These are phyloP conservation scores for Apodospora peruviana DNA, from an alignment of 495 filamentous ascomycete species.

Conservation along the genomic window DNA sequence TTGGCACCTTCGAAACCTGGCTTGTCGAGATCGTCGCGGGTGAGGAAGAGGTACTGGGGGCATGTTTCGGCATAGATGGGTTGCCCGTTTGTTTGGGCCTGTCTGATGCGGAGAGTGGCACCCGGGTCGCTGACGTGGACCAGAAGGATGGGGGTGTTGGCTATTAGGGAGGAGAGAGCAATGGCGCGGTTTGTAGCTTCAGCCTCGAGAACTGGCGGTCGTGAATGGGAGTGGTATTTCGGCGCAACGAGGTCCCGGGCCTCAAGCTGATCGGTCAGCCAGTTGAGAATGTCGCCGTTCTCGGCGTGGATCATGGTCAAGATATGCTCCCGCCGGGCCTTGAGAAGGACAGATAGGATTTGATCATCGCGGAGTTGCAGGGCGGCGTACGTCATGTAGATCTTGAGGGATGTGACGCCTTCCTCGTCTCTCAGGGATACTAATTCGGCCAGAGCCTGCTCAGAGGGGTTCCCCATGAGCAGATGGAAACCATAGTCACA, in stretches of 20 bases:
- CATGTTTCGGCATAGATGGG: slow-evolving; percentile 61
- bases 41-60: slow-evolving; percentile 61
- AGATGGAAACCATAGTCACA: slow-evolving; percentile 60
- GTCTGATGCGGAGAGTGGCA: slow-evolving; percentile 47
- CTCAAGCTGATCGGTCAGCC: slow-evolving; percentile 45
- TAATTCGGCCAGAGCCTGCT: slow-evolving; percentile 36
- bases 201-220: slow-evolving; percentile 50
- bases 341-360: slow-evolving; percentile 50
- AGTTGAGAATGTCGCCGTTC: slow-evolving; percentile 50
- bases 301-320: slow-evolving; percentile 61
- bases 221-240: slow-evolving; percentile 48
- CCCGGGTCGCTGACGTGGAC: slow-evolving; percentile 53
- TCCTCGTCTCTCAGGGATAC: slow-evolving; percentile 33
- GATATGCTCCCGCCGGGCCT: slow-evolving; percentile 40
- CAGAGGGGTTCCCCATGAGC: slow-evolving; percentile 48
- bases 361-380: slow-evolving; percentile 51
- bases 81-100: slow-evolving; percentile 49
- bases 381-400: slow-evolving; percentile 61
- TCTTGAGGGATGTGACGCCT: slow-evolving; percentile 53
- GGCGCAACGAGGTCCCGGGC: slow-evolving; percentile 40
- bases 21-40: slow-evolving; percentile 42
- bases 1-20: slow-evolving; percentile 51
- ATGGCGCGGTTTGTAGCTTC: slow-evolving; percentile 58
- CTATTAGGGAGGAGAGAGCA: slow-evolving; percentile 46
- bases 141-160: slow-evolving; percentile 48